phyloP scores from a whole-genome alignment of 108 stramenopile species.

The Skeletonema marinoi region DNA sequence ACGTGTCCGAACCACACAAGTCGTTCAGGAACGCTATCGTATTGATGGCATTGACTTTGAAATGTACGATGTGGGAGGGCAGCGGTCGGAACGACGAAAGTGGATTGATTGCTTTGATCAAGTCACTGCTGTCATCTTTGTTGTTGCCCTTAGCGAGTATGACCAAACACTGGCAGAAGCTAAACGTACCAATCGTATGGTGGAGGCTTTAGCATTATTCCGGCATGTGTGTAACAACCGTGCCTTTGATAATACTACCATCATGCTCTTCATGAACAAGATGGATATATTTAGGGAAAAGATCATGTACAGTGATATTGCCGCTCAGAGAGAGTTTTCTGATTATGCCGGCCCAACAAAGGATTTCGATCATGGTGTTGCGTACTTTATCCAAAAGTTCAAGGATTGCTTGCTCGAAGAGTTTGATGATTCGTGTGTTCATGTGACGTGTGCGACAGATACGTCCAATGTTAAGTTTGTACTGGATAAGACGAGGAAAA shows the following conservation, averaged over 20 bases:
- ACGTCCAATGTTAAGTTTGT: slow-evolving; percentile 95
- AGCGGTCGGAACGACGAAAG: slow-evolving; percentile 88
- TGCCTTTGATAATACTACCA: slow-evolving; percentile 90
- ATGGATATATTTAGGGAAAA: slow-evolving; percentile 98
- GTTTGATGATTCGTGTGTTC: slow-evolving; percentile 79
- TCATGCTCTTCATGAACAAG: slow-evolving; percentile 96
- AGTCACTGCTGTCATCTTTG: slow-evolving; percentile 98
- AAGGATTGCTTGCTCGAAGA: slow-evolving; percentile 90
- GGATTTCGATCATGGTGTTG: slow-evolving; percentile 89
- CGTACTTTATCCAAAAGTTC: slow-evolving; percentile 94
- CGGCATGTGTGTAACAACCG: slow-evolving; percentile 95
- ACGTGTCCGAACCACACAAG: slow-evolving; percentile 96
- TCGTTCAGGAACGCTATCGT: slow-evolving; percentile 86
- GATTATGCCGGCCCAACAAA: slow-evolving; percentile 83
- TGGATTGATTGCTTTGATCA: slow-evolving; percentile 96
- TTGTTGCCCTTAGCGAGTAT: slow-evolving; percentile 95
- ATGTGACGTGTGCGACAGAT: slow-evolving; percentile 98
- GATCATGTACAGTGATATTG: slow-evolving; percentile 85
- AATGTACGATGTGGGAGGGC: slow-evolving; percentile 95
- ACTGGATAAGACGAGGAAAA: slow-evolving; percentile 87
- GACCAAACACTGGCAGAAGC: slow-evolving; percentile 97
- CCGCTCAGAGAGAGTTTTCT: slow-evolving; percentile 75
- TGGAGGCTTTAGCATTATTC: slow-evolving; percentile 95
- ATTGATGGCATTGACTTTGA: slow-evolving; percentile 93
- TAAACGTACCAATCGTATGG: slow-evolving; percentile 95